phyloP scores from a whole-genome alignment of 306 rosid genomes.

The Prunus mume region DNA sequence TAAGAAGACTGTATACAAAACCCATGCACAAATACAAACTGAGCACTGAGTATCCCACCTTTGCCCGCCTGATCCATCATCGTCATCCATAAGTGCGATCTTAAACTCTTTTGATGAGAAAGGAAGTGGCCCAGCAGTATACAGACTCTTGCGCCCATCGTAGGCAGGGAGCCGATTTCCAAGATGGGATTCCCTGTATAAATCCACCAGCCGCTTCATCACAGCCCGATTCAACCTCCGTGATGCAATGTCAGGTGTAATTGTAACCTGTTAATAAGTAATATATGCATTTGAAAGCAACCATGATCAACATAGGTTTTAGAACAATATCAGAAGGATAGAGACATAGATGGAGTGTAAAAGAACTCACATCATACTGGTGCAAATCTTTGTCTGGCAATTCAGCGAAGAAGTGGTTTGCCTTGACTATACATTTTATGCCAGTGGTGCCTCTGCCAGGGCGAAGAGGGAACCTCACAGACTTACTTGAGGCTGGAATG shows the following conservation, averaged over 20 bases:
- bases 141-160: conserved; percentile 93
- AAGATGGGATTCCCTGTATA: conserved; percentile 61
- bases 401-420: conserved; percentile 89
- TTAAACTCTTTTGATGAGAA: conserved; percentile 61
- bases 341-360: background rate
- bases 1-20: background rate
- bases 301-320: background rate
- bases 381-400: conserved; percentile 84
- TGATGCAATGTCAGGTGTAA: conserved; percentile 80
- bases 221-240: conserved; percentile 89
- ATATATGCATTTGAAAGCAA: background rate
- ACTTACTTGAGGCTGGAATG: conserved; percentile 64
- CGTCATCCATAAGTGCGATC: conserved; percentile 71
- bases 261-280: conserved; percentile 57
- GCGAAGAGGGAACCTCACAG: conserved; percentile 84
- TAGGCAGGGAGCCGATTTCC: conserved; percentile 90
- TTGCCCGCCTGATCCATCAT: conserved; percentile 80
- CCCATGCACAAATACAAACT: background rate
- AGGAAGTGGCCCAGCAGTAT: conserved; percentile 93
- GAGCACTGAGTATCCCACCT: conserved; percentile 42
- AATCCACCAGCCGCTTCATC: conserved; percentile 65
- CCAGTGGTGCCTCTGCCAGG: conserved; percentile 89
- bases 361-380: conserved; percentile 84
- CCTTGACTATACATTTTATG: conserved; percentile 63
- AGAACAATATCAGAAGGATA: background rate